These are phyloP conservation scores for Talaromyces nanjingensis DNA, from an alignment of 495 filamentous ascomycete genomes.

Conservation along the genomic window DNA sequence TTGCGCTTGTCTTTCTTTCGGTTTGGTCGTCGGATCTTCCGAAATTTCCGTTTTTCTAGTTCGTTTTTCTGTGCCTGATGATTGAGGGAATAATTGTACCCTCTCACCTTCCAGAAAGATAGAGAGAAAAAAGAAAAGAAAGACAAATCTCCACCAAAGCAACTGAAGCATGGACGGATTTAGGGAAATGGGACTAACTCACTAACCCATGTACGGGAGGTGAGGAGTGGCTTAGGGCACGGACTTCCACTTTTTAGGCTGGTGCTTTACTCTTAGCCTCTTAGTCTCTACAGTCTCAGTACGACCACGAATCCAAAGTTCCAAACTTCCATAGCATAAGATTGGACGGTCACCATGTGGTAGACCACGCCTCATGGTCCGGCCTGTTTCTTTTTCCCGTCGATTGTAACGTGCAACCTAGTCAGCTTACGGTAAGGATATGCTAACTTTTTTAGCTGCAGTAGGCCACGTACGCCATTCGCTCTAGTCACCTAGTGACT, in stretches of 20 bases:
- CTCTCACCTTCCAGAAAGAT: not conserved
- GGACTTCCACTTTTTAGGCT: not conserved
- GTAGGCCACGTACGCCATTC: not conserved
- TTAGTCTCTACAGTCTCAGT: not conserved
- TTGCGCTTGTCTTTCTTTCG: not conserved
- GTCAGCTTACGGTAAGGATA: not conserved
- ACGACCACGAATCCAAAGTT: not conserved
- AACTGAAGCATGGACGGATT: not conserved
- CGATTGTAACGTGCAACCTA: not conserved
- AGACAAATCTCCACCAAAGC: not conserved
- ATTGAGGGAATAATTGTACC: not conserved
- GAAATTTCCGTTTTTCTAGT: not conserved
- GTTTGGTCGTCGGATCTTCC: not conserved
- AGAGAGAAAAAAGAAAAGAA: not conserved
- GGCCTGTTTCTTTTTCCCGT: not conserved
- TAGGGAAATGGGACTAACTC: not conserved
- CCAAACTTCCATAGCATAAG: too few relatives aligned
- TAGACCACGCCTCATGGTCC: not conserved
- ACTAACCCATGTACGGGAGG: not conserved
- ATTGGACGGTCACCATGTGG: not conserved
- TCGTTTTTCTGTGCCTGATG: not conserved
- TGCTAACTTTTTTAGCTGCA: not conserved
- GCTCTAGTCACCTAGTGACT: not conserved
- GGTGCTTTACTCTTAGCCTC: not conserved
- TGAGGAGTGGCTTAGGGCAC: not conserved